Conservation (phyloP, 148 eudicot species). For the Agrostemma githago region DNA sequence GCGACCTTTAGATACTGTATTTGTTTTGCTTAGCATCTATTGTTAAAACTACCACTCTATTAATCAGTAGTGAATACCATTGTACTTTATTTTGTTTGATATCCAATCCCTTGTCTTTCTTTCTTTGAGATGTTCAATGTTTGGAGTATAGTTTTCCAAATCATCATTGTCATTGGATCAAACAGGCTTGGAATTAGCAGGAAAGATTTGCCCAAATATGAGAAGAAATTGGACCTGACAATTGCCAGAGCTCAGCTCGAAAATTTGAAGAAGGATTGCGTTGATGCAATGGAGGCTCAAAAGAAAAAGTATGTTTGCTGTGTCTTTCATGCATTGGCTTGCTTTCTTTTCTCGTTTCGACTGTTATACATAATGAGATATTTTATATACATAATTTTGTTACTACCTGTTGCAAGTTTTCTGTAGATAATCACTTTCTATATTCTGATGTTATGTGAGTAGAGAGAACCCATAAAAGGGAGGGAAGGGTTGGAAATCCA, state of each 20-base stretch:
- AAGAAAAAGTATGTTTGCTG: constrained; percentile 58
- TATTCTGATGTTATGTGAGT: not conserved
- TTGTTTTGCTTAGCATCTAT: not conserved
- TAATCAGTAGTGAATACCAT: not conserved
- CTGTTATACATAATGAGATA: not conserved
- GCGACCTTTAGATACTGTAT: not conserved
- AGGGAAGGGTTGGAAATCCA: not conserved
- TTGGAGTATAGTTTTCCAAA: not conserved
- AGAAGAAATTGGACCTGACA: constrained; percentile 72
- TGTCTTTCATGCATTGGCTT: constrained; percentile 5
- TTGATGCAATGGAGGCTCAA: constrained; percentile 94
- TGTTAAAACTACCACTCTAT: not conserved
- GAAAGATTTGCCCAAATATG: constrained; percentile 79
- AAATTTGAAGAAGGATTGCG: constrained; percentile 80
- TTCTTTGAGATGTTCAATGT: not conserved
- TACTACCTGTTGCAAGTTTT: not conserved
- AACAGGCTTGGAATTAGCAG: constrained; percentile 74
- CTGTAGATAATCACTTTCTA: not conserved
- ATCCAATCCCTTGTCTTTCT: too few relatives aligned
- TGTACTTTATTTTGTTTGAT: not conserved
- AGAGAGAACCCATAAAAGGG: not conserved
- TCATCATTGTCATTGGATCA: not conserved
- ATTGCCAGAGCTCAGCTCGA: constrained; percentile 88
- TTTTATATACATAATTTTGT: not conserved
- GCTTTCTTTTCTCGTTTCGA: not conserved